These are phyloP conservation scores for Purpureocillium takamizusanense DNA, from an alignment of 2,329 filamentous ascomycete species.

Conservation along the genomic window DNA sequence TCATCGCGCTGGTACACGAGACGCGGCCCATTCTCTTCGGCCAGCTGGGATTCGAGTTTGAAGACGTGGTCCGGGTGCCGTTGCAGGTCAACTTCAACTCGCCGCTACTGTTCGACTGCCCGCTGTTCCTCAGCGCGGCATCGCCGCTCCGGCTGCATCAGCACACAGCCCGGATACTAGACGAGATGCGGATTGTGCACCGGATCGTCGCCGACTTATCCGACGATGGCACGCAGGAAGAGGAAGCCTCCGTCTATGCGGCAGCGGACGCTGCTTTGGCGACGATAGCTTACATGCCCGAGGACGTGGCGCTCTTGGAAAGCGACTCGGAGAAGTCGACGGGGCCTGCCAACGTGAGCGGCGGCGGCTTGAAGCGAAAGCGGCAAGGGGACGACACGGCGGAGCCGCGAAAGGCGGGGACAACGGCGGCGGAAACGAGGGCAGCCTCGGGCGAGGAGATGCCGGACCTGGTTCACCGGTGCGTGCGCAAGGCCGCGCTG, in stretches of 20 bases:
- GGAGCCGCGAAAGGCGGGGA: constrained; percentile 4
- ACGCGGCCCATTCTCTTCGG: constrained; percentile 31
- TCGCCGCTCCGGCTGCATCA: constrained; percentile 34
- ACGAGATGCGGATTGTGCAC: constrained; percentile 41
- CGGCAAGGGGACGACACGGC: constrained; percentile 5
- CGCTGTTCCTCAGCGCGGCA: constrained; percentile 31
- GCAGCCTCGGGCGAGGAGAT: constrained; percentile 9
- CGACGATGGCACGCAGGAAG: constrained; percentile 18
- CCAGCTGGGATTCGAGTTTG: constrained; percentile 30
- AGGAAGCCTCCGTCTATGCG: constrained; percentile 27
- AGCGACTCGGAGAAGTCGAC: not conserved
- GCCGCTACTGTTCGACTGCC: constrained; percentile 33
- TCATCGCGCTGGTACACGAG: constrained; percentile 39
- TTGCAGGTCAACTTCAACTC: constrained; percentile 37
- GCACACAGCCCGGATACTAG: constrained; percentile 38
- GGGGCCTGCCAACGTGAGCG: not conserved
- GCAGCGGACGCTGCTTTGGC: constrained; percentile 30
- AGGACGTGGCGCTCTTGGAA: constrained; percentile 12
- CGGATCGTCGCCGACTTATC: constrained; percentile 31
- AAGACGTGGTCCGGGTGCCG: constrained; percentile 25
- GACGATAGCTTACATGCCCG: constrained; percentile 25
- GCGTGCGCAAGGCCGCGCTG: constrained; percentile 34
- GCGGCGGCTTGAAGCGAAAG: constrained; percentile 7
- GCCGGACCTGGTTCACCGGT: constrained; percentile 36
- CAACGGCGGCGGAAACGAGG: constrained; percentile 2